These are phyloP conservation scores for Mortierella claussenii DNA, from an alignment of 192 early-diverging fungal genomes.

Conservation along the genomic window DNA sequence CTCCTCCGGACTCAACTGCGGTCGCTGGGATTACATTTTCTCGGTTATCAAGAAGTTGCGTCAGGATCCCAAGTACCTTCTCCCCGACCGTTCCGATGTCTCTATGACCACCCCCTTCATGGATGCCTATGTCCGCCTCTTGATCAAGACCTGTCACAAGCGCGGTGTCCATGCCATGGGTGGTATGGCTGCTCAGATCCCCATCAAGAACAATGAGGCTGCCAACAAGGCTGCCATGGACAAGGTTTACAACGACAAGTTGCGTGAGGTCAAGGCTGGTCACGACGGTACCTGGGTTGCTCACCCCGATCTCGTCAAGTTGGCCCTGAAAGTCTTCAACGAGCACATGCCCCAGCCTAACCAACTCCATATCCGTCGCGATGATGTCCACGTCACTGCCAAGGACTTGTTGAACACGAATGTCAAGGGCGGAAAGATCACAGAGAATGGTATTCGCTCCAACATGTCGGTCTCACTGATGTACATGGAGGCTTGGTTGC, in stretches of 20 bases:
- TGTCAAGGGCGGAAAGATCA: conserved; percentile 77
- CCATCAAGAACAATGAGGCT: conserved; percentile 91
- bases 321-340: conserved; percentile 92
- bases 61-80: conserved; percentile 83
- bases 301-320: conserved; percentile 93
- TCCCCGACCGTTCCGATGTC: conserved; percentile 92
- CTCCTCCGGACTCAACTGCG: conserved; percentile 98
- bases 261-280: conserved; percentile 94
- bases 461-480: conserved; percentile 93
- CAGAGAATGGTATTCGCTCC: conserved; percentile 89
- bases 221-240: conserved; percentile 92
- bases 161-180: conserved; percentile 99
- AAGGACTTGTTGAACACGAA: conserved; percentile 86
- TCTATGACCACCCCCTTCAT: conserved; percentile 98
- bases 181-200: conserved; percentile 99
- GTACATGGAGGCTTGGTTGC: conserved; percentile 98
- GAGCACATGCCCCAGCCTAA: conserved; percentile 96
- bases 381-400: conserved; percentile 87
- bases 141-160: conserved; percentile 98
- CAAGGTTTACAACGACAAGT: conserved; percentile 96
- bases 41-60: conserved; percentile 98
- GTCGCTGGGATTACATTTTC: conserved; percentile 99
- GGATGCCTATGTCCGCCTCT: conserved; percentile 96
- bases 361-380: conserved; percentile 93
- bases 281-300: conserved; percentile 98